These are phyloP conservation scores for Sporothrix globosa DNA, from an alignment of 2,329 filamentous ascomycete genomes.

Conservation along the genomic window DNA sequence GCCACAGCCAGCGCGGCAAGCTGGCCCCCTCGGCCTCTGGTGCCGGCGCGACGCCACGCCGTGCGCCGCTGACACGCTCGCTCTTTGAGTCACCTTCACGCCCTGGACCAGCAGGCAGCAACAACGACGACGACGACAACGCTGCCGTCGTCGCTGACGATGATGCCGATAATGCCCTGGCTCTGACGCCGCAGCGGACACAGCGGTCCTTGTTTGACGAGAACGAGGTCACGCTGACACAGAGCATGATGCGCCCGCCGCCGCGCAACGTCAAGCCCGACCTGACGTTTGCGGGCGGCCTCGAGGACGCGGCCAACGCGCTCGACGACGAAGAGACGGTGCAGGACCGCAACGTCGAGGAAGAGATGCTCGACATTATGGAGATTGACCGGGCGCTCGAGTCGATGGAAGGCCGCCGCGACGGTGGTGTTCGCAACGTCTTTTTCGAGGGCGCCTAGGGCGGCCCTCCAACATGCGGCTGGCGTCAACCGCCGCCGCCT, in stretches of 20 bases:
- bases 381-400: constrained; percentile 65
- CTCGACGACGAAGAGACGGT: constrained; percentile 54
- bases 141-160: neutral
- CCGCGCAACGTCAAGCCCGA: constrained; percentile 38
- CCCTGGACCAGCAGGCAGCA: neutral
- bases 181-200: constrained; percentile 14
- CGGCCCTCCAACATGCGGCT: neutral
- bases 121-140: neutral
- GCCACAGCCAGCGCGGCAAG: constrained; percentile 45
- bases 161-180: neutral
- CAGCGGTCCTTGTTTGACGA: constrained; percentile 37
- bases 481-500: neutral
- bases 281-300: constrained; percentile 56
- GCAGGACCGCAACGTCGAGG: constrained; percentile 57
- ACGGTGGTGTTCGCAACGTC: constrained; percentile 44
- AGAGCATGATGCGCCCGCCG: constrained; percentile 38
- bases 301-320: constrained; percentile 58
- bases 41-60: constrained; percentile 30
- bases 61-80: constrained; percentile 13
- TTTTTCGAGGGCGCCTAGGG: constrained; percentile 38
- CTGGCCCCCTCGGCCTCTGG: constrained; percentile 26
- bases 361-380: constrained; percentile 67
- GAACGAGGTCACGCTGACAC: constrained; percentile 39
- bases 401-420: constrained; percentile 56
- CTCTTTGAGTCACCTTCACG: constrained; percentile 32